Percentiles rank a stretch among this genome's conserved stretches.
Evolutionary conservation across 179 eudicot genomes (phyloP).

Genomic region (Carnegiea gigantea): DNA sequence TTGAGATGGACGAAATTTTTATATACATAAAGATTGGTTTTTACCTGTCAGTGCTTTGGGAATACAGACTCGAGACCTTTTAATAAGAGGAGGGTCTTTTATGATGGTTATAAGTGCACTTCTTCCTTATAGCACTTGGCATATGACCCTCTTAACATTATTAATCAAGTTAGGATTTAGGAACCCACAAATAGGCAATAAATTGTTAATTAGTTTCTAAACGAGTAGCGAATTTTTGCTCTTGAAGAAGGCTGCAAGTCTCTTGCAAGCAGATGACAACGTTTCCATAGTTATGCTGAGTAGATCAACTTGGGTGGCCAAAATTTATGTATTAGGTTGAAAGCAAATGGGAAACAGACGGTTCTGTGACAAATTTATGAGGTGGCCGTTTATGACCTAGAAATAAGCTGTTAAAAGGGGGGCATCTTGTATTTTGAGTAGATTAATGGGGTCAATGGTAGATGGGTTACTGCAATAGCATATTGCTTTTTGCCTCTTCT

Average conservation of each 20-base stretch:
- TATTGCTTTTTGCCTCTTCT: neutral
- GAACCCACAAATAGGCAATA: no score
- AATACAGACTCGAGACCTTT: neutral
- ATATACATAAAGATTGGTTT: neutral
- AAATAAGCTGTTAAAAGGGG: neutral
- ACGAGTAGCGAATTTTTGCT: neutral
- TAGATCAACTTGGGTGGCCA: neutral
- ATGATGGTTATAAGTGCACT: neutral
- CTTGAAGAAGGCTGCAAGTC: neutral
- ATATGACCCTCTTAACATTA: neutral
- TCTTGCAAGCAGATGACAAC: neutral
- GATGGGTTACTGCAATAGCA: neutral
- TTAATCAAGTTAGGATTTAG: no score
- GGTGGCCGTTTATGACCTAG: neutral
- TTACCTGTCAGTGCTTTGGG: neutral
- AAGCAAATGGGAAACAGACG: neutral
- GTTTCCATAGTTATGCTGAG: neutral
- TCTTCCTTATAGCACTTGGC: neutral
- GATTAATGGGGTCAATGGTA: slow-evolving; percentile 6
- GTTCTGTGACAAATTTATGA: neutral
- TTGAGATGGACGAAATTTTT: no score
- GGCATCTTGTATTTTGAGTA: neutral
- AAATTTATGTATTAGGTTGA: neutral
- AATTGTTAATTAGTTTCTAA: no score
- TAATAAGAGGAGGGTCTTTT: no score